These are phyloP conservation scores for Trichosanthes cucumerina DNA, from an alignment of 306 rosid genomes.

Conservation along the genomic window DNA sequence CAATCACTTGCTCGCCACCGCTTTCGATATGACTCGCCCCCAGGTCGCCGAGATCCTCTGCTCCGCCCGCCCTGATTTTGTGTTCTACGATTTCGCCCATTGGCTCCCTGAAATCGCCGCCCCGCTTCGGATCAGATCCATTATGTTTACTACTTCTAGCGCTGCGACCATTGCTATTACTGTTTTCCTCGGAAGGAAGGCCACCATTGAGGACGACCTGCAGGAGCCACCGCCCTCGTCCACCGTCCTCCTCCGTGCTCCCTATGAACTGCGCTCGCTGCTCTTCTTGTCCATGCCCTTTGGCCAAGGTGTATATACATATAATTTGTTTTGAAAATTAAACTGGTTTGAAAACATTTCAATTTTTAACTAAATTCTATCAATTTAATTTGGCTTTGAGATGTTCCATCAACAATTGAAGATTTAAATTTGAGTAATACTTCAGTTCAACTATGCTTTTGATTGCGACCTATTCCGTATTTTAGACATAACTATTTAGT, in stretches of 20 bases:
- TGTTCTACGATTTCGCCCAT: constrained; percentile 30
- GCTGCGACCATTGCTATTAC: constrained; percentile 22
- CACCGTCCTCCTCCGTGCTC: constrained; percentile 28
- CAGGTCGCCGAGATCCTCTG: constrained; percentile 10
- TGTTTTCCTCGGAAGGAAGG: constrained; percentile 17
- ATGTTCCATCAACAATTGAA: no score
- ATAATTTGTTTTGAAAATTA: no score
- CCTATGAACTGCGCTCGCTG: constrained; percentile 15
- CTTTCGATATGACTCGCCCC: constrained; percentile 26
- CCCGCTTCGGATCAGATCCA: constrained; percentile 13
- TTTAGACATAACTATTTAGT: no score
- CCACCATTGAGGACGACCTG: constrained; percentile 29
- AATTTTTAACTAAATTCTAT: no score
- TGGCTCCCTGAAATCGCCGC: constrained; percentile 30
- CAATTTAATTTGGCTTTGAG: no score
- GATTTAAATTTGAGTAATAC: no score
- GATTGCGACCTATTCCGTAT: no score
- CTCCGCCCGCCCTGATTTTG: constrained; percentile 17
- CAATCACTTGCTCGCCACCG: constrained; percentile 11
- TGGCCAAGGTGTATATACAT: constrained; percentile 23
- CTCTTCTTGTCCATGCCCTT: constrained; percentile 22
- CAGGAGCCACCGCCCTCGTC: constrained; percentile 32
- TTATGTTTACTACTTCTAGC: constrained; percentile 26
- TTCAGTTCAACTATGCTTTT: no score
- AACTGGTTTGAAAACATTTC: no score